Conservation (phyloP, 371 early-diverging fungal genomes). For the Syncephalastrum contaminatum region DNA sequence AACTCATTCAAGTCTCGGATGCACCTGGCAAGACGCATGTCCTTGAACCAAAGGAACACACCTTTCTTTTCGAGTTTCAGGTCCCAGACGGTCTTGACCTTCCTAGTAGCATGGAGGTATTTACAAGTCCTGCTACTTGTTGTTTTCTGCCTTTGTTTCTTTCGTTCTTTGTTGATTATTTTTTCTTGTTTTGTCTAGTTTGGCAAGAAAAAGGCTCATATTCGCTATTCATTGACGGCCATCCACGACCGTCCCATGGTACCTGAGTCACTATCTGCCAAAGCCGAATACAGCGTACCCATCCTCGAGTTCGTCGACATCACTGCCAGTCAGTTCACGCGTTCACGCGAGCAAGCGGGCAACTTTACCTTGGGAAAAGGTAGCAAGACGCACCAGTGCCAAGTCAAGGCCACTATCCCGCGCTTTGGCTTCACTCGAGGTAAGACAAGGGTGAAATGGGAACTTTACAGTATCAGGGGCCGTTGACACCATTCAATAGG, state of each 20-base stretch:
- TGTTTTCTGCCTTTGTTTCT: neutral
- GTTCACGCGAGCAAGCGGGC: constrained; percentile 28
- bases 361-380: constrained; percentile 22
- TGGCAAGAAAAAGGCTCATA: constrained; percentile 29
- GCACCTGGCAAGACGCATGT: constrained; percentile 16
- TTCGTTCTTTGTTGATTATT: no score
- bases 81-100: constrained; percentile 39
- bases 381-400: constrained; percentile 23
- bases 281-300: constrained; percentile 35
- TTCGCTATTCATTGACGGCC: constrained; percentile 40
- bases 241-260: constrained; percentile 42
- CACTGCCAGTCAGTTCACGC: constrained; percentile 17
- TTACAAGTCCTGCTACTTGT: neutral
- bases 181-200: constrained; percentile 4
- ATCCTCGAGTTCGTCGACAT: constrained; percentile 47
- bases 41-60: constrained; percentile 36
- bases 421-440: constrained; percentile 50
- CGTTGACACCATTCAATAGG: constrained; percentile 18
- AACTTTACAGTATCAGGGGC: neutral
- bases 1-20: constrained; percentile 21
- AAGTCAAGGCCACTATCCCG: constrained; percentile 35
- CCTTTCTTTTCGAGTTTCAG: constrained; percentile 39
- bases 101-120: constrained; percentile 51
- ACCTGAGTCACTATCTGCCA: constrained; percentile 42
- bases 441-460: constrained; percentile 8